Evolutionary conservation across 2,329 filamentous ascomycete species (phyloP), one percentile per base, ranked within the genome.

Genomic region (Fusarium sp.): DNA sequence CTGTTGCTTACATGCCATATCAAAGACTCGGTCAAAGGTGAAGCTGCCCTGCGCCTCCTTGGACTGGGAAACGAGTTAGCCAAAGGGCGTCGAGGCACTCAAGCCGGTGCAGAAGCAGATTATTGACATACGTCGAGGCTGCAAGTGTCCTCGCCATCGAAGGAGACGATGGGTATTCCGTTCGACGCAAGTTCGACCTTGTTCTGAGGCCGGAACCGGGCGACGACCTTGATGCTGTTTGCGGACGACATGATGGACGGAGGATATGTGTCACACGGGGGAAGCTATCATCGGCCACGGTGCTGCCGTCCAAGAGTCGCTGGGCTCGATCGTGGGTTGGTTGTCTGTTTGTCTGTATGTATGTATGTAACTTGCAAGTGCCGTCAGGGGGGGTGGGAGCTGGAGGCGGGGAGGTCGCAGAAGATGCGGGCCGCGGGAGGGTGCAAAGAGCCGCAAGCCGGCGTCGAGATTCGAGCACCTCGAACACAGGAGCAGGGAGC

Each of bases 1-100:
- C 81, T 91, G 88, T 85, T 99, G 97, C 80, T 91, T 91, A 80
- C 94, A 97, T 84, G 89, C 88, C 94, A 98, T 98, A 83, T 94
- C 95, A 86, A 99, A 99, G 76, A 99, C 95, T 73, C 96, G 94
- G 84, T 99, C 97, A 84, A 98, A 99, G 73, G 97, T 99, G 84
- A 98, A 99, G 82, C 92, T 88, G 69, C 95, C 95, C 76, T 92
- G 87, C 72, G 92, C 93, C 83, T 98, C 95, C 82, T 88, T 92
- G 76, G 95, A 97, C 93, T 97, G 82, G 65, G 81, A 16, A 39
- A 50, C 39, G n/a, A 41, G 76, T 82, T 73, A 82, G 81, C 60
- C 59, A 27, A 9, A 29, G 59, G 57, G 43, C 58, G 33, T 69
- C 67, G 31, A 18, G 33, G 27, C 41, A 31, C 61, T 39, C 35